Base-by-base conservation (phyloP, 2,329 filamentous ascomycete species). In the Hypoxylon sp. region DNA sequence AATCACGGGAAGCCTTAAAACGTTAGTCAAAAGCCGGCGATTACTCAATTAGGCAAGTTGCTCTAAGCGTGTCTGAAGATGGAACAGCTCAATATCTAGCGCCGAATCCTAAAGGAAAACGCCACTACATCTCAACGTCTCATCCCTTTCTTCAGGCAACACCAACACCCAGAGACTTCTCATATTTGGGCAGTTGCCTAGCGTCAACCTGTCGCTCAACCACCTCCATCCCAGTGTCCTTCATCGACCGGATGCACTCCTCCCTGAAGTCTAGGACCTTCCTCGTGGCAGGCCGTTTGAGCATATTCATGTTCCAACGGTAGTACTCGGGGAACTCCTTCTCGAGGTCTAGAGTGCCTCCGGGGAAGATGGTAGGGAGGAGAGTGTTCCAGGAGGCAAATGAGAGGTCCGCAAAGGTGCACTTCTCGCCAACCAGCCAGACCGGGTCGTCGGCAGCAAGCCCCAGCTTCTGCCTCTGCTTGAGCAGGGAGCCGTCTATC, bases 371-470 rank as follows among this genome's bases (percentile, higher is more conserved):
- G 2, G 48, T 58, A n/a, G 37, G 52, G 3, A 73, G 53, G 15
- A 59, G 19, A 8, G 37, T 54, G 24, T 73, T 70, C 72, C 73
- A 74, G 8, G 68, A 17, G n/a, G 63, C 50, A 48, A 74, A 75
- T 6, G 68, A 59, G 24, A 75, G 63, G 37, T 75, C 73, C 1
- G 73, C 71, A 58, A 70, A 72, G 5, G 72, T 73, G 39, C 65
- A 71, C 46, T 72, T 67, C 24, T 70, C 65, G 48, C 72, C 72
- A 32, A 75, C 72, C 15, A 74, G 71, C 71, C 72, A 75, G 7
- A 69, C 65, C 1, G 63, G 51, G n/a, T 64, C 70, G 3, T 66
- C 62, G 13, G 65, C 29, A 1, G 35, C 55, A 0, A 62, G 42
- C 0, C 52, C 42, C 0, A 62, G 55, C 47, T 61, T 62, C 19